Evolutionary conservation across 1,284 basidiomycete genomes (phyloP).

Genomic region (Tylopilus sp.): DNA sequence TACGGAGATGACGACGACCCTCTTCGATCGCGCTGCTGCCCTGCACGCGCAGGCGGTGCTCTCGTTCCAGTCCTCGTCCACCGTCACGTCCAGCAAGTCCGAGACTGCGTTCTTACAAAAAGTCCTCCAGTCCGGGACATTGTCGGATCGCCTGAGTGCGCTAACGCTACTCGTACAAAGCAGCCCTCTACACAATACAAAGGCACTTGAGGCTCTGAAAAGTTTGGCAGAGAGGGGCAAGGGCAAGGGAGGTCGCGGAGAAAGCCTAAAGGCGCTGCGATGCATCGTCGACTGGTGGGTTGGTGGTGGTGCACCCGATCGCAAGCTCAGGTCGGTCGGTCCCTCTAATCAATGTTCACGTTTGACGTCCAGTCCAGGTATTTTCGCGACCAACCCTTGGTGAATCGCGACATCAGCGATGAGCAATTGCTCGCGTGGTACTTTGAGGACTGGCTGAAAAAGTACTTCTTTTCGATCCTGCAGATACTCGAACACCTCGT

Average conservation of each 20-base stretch:
- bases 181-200: constrained; percentile 86
- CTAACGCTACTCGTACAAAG: constrained; percentile 89
- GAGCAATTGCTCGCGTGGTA: constrained; percentile 80
- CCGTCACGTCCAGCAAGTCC: constrained; percentile 43
- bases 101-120: constrained; percentile 82
- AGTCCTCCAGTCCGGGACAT: constrained; percentile 84
- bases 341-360: background rate
- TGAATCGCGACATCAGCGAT: constrained; percentile 68
- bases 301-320: constrained; percentile 78
- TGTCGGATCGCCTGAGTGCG: constrained; percentile 92
- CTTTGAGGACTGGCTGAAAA: constrained; percentile 98
- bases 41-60: constrained; percentile 54
- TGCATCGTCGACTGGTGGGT: constrained; percentile 98
- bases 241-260: constrained; percentile 86
- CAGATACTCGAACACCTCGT: constrained; percentile 89
- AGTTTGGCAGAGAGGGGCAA: constrained; percentile 74
- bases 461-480: constrained; percentile 91
- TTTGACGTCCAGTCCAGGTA: constrained; percentile 51
- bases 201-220: constrained; percentile 75
- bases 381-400: constrained; percentile 88
- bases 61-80: constrained; percentile 46
- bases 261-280: constrained; percentile 85
- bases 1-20: constrained; percentile 1
- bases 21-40: constrained; percentile 49
- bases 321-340: constrained; percentile 75